Conservation (phyloP, 495 filamentous ascomycete species). For the Haplographium delicatum region DNA sequence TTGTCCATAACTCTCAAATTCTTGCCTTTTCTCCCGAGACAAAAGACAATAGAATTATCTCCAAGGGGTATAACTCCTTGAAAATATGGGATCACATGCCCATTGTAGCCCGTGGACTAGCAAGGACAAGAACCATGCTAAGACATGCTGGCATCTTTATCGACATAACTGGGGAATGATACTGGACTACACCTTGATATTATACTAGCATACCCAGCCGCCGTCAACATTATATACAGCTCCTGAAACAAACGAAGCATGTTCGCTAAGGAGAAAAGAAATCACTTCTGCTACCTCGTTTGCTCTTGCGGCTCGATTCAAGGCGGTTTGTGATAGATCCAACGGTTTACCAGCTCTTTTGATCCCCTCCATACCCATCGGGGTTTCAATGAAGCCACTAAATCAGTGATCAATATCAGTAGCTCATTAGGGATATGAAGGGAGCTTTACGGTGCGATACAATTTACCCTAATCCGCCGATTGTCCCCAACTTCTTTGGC, state of each 20-base stretch:
- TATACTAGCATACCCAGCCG: too few species aligned
- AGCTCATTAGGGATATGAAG: not conserved
- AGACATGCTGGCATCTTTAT: too few species aligned
- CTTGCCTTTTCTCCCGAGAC: too few species aligned
- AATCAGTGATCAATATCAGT: not conserved
- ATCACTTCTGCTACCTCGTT: slow-evolving; percentile 48
- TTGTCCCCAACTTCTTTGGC: slow-evolving; percentile 46
- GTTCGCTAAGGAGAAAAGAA: slow-evolving; percentile 45
- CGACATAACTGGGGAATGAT: too few species aligned
- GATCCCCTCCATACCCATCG: not conserved
- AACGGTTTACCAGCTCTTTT: slow-evolving; percentile 5
- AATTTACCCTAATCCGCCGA: slow-evolving; percentile 49
- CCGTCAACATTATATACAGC: slow-evolving; percentile 44
- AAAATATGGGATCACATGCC: too few species aligned
- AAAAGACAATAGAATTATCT: too few species aligned
- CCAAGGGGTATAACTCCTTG: too few species aligned
- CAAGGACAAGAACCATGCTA: too few species aligned
- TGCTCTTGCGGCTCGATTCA: slow-evolving; percentile 42
- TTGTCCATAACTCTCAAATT: too few species aligned
- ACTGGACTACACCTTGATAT: too few species aligned
- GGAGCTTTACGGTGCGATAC: slow-evolving; percentile 38
- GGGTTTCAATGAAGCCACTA: slow-evolving; percentile 31
- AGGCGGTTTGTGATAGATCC: slow-evolving; percentile 29
- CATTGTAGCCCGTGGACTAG: too few species aligned
- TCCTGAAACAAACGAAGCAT: slow-evolving; percentile 44